These are phyloP conservation scores for Mollisiaceae sp. DNA, from an alignment of 2,329 filamentous ascomycete species.

Conservation along the genomic window DNA sequence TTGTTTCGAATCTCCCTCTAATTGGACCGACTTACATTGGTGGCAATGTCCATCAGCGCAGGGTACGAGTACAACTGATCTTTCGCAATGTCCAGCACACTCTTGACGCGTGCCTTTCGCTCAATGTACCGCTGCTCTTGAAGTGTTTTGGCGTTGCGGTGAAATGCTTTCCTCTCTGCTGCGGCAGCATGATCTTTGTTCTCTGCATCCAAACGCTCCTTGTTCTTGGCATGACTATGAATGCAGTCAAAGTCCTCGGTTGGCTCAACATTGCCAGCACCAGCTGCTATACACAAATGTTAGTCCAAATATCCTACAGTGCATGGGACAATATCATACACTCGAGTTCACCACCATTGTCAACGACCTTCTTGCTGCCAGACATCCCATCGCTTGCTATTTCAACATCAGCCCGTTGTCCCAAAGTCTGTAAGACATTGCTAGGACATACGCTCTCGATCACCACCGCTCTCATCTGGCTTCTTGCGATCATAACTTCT, in stretches of 20 bases:
- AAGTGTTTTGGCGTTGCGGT: background rate
- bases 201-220: background rate
- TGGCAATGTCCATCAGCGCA: background rate
- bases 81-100: background rate
- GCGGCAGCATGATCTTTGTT: background rate
- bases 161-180: background rate
- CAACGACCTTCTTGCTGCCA: background rate
- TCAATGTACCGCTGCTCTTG: background rate
- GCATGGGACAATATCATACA: no score
- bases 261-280: background rate
- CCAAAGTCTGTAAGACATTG: background rate
- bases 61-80: background rate
- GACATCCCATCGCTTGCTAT: background rate
- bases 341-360: no score
- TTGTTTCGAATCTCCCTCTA: background rate
- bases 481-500: background rate
- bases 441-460: background rate
- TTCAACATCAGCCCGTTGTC: background rate
- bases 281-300: background rate
- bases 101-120: background rate
- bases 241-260: background rate
- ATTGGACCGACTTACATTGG: background rate
- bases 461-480: background rate
- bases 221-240: background rate
- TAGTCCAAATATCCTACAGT: no score